phyloP scores from a whole-genome alignment of 2,329 filamentous ascomycete genomes.

The Colletotrichum sansevieriae region DNA sequence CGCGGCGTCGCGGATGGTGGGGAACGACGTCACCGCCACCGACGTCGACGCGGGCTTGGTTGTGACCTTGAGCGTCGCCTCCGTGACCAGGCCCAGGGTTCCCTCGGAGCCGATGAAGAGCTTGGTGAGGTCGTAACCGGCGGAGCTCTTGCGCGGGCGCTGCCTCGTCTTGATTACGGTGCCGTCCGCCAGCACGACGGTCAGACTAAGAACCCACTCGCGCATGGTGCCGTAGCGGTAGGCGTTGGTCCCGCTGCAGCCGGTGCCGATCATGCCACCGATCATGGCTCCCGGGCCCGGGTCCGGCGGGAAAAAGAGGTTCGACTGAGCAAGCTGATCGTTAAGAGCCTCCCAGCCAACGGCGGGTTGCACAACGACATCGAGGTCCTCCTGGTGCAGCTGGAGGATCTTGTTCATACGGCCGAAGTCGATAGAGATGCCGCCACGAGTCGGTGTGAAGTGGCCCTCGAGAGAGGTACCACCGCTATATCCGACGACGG shows the following conservation, averaged over 20 bases:
- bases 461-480: slow-evolving; percentile 93
- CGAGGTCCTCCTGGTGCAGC: slow-evolving; percentile 82
- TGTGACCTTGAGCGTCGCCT: slow-evolving; percentile 89
- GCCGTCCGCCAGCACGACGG: slow-evolving; percentile 90
- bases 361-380: slow-evolving; percentile 83
- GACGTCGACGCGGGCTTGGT: slow-evolving; percentile 83
- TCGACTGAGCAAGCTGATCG: slow-evolving; percentile 77
- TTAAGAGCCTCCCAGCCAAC: slow-evolving; percentile 91
- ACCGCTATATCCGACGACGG: slow-evolving; percentile 88
- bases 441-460: slow-evolving; percentile 84
- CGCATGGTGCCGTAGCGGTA: slow-evolving; percentile 96
- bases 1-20: slow-evolving; percentile 76
- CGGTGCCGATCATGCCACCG: slow-evolving; percentile 86
- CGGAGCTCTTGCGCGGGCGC: slow-evolving; percentile 88
- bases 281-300: slow-evolving; percentile 94
- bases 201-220: slow-evolving; percentile 90
- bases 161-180: slow-evolving; percentile 92
- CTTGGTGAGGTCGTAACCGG: slow-evolving; percentile 91
- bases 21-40: slow-evolving; percentile 79
- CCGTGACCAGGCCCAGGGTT: slow-evolving; percentile 90
- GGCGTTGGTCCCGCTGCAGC: slow-evolving; percentile 84
- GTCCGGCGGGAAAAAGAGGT: slow-evolving; percentile 92
- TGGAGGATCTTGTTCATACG: slow-evolving; percentile 86
- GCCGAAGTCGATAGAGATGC: slow-evolving; percentile 87
- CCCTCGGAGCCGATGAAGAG: slow-evolving; percentile 93